These are phyloP conservation scores for Podaxis sp. DNA, from an alignment of 768 basidiomycete genomes.

Conservation along the genomic window DNA sequence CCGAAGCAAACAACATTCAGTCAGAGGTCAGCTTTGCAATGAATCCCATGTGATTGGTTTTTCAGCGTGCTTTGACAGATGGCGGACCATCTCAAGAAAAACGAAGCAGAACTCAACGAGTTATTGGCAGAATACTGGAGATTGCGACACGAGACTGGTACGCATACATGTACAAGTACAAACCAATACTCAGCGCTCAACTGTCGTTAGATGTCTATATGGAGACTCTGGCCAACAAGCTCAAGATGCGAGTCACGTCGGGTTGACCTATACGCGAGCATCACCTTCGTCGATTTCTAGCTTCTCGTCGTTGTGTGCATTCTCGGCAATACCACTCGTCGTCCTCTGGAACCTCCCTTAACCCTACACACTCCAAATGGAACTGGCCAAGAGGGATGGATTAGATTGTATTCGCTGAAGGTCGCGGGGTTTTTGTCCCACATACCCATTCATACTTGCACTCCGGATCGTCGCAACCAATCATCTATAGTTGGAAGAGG, in stretches of 20 bases:
- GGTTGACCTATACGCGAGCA: slow-evolving; percentile 14
- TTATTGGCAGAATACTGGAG: slow-evolving; percentile 82
- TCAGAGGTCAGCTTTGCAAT: slow-evolving; percentile 41
- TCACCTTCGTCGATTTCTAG: slow-evolving; percentile 26
- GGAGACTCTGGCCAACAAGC: slow-evolving; percentile 80
- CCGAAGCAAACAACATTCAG: slow-evolving; percentile 65
- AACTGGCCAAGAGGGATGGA: slow-evolving; percentile 41
- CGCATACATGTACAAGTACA: slow-evolving; percentile 10
- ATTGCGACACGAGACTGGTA: slow-evolving; percentile 73
- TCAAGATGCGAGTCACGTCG: slow-evolving; percentile 49
- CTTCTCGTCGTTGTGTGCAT: slow-evolving; percentile 32
- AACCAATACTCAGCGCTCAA: slow-evolving; percentile 4
- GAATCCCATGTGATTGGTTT: background rate
- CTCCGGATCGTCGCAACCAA: slow-evolving; percentile 71
- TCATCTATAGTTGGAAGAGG: slow-evolving; percentile 48
- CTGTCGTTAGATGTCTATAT: slow-evolving; percentile 66
- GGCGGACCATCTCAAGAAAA: slow-evolving; percentile 67
- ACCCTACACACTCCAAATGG: slow-evolving; percentile 64
- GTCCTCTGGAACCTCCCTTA: slow-evolving; percentile 53
- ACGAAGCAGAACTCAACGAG: slow-evolving; percentile 76
- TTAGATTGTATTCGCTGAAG: background rate
- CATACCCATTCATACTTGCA: slow-evolving; percentile 85
- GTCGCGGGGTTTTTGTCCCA: slow-evolving; percentile 12
- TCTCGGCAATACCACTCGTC: slow-evolving; percentile 69
- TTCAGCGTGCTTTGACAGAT: slow-evolving; percentile 42